These are phyloP conservation scores for Leccinum broughii DNA, from an alignment of 768 basidiomycete genomes.

Conservation along the genomic window DNA sequence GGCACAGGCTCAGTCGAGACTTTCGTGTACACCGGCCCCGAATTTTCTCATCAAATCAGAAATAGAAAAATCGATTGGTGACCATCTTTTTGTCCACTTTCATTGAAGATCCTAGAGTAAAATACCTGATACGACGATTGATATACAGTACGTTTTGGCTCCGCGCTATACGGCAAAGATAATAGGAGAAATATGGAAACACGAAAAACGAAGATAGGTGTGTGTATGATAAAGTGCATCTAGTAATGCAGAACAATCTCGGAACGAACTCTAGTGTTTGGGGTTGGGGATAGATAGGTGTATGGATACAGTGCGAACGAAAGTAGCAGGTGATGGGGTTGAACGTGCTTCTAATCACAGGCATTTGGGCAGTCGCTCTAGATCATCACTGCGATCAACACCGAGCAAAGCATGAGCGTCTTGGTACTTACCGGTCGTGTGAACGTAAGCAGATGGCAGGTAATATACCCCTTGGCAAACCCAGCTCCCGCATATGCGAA, in stretches of 20 bases:
- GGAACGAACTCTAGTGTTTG: constrained; percentile 27
- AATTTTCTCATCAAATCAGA: not conserved
- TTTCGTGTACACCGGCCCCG: not conserved
- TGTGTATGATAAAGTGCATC: constrained; percentile 21
- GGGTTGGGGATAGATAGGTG: constrained; percentile 4
- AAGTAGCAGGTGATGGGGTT: constrained; percentile 1
- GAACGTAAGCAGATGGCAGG: constrained; percentile 81
- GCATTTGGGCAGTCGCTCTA: constrained; percentile 52
- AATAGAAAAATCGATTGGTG: not conserved
- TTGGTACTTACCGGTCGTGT: constrained; percentile 53
- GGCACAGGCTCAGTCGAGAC: not conserved
- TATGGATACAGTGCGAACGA: constrained; percentile 29
- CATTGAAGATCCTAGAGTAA: constrained; percentile 22
- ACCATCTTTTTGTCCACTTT: constrained; percentile 1
- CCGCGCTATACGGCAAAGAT: constrained; percentile 16
- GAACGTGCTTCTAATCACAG: constrained; percentile 46
- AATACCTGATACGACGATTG: constrained; percentile 11
- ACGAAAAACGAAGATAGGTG: constrained; percentile 15
- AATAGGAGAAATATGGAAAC: constrained; percentile 16
- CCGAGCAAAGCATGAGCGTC: not conserved
- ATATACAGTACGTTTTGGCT: constrained; percentile 26
- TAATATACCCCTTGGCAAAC: constrained; percentile 78
- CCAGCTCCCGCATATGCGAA: constrained; percentile 82
- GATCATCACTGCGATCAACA: constrained; percentile 7
- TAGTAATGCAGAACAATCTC: constrained; percentile 8